Evolutionary conservation across 83 land plant genomes (phyloP), one percentile per base, ranked within the genome.

Genomic region (Larix sibirica): DNA sequence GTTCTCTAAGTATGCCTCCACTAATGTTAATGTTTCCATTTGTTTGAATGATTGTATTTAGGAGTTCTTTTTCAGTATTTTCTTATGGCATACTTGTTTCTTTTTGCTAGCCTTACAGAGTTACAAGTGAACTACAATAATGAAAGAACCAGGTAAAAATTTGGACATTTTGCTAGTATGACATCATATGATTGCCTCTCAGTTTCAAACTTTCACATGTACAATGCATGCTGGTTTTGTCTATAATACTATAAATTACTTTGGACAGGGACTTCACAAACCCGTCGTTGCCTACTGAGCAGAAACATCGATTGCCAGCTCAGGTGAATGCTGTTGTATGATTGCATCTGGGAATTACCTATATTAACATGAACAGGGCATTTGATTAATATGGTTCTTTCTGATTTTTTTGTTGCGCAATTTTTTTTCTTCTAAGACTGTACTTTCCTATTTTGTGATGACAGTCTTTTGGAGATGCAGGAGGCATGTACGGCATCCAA

Each of bases 111-210:
- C 83, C 90, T 89, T 47, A 69, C 83, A 56, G 91, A 89, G 86
- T 84, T 89, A 62, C 91, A 89, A 84, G 91, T 89, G 28, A 82
- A 87, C 79, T 85, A 81, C 81, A 89, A 89, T 80, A 89, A 89
- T 80, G 91, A 89, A 36, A 81, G 91, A 58, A 87, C 90, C 17
- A 89, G 91, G 91, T 89, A 85, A 47, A 3, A 3, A 7, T 28
- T 21, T 80, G 13, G 14, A 0, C 38, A 23, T 21, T 73, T 36
- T 44, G 6, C 77, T 38, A 9, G 16, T 73, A 50, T 2, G 44
- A 38, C 3, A 1, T 71, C 4, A 50, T 3, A 33, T 28, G 24
- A 68, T 68, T 70, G 17, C 20, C 50, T 44, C 38, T 69, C 17
- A 69, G 74, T 36, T 38, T 71, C 18, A 36, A 6, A 36, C n/a